Evolutionary conservation across 331 rosid genomes (phyloP).

Genomic region (Cydonia oblonga): DNA sequence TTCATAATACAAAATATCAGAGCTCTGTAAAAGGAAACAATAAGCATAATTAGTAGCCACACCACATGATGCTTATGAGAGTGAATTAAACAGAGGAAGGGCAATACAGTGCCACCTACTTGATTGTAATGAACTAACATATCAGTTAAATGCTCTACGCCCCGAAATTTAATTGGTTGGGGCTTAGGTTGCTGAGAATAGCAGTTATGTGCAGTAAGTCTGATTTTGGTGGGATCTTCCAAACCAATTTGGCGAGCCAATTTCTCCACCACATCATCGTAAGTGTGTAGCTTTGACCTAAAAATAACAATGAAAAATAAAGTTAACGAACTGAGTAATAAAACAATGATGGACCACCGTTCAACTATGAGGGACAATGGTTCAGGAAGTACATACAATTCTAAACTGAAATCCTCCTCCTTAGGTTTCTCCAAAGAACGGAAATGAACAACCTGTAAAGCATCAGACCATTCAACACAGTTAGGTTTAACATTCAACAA

Average conservation of each 20-base stretch:
- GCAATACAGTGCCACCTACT: conserved; percentile 28
- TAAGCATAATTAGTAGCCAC: not conserved
- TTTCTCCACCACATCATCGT: conserved; percentile 77
- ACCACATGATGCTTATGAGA: not conserved
- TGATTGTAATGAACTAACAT: conserved; percentile 86
- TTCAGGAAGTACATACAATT: conserved; percentile 50
- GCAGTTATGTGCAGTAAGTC: conserved; percentile 88
- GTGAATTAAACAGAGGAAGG: not conserved
- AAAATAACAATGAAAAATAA: not conserved
- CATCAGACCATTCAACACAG: not conserved
- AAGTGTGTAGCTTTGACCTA: conserved; percentile 65
- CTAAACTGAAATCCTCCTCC: conserved; percentile 76
- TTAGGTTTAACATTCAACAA: not conserved
- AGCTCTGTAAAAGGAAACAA: conserved; percentile 35
- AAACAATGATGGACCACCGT: not conserved
- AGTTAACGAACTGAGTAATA: not conserved
- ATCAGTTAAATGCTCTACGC: conserved; percentile 73
- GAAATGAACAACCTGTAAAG: conserved; percentile 71
- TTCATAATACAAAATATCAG: conserved; percentile 82
- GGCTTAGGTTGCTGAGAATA: conserved; percentile 95
- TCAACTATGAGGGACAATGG: not conserved
- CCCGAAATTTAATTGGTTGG: conserved; percentile 75
- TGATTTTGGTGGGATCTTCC: conserved; percentile 74
- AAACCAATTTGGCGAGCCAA: conserved; percentile 62
- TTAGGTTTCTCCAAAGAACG: conserved; percentile 81